phyloP scores from a whole-genome alignment of 257 asterid species.

The Echium plantagineum region DNA sequence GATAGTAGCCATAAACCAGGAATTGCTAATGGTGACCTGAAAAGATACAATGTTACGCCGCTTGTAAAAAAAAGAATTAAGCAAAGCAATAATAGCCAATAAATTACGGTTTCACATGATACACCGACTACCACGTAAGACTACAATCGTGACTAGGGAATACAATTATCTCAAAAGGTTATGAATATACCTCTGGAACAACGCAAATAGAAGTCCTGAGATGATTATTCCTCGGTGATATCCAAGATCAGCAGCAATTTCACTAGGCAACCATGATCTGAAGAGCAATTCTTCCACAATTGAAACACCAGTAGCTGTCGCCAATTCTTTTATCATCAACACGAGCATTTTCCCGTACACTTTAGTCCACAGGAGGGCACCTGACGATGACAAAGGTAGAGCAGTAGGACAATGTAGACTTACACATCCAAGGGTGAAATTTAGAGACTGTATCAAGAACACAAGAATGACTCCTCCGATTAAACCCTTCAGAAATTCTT shows the following conservation, averaged over 20 bases:
- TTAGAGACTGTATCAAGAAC: slow-evolving; percentile 41
- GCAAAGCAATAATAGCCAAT: too few species aligned
- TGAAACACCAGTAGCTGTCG: slow-evolving; percentile 58
- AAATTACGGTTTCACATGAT: too few species aligned
- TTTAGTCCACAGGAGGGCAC: slow-evolving; percentile 38
- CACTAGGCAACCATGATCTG: slow-evolving; percentile 90
- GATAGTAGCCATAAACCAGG: slow-evolving; percentile 87
- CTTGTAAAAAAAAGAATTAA: too few species aligned
- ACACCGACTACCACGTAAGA: background rate
- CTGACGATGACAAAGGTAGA: slow-evolving; percentile 33
- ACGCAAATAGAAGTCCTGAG: slow-evolving; percentile 74
- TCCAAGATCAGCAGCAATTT: slow-evolving; percentile 78
- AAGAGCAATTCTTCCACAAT: slow-evolving; percentile 79
- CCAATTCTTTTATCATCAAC: slow-evolving; percentile 39
- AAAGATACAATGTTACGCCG: background rate
- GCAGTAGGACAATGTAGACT: slow-evolving; percentile 46
- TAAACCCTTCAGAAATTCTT: slow-evolving; percentile 54
- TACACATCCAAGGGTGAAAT: slow-evolving; percentile 55
- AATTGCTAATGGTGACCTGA: slow-evolving; percentile 68
- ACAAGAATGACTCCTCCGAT: slow-evolving; percentile 68
- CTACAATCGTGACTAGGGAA: slow-evolving; percentile 5
- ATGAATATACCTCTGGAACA: slow-evolving; percentile 51
- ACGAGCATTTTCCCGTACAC: slow-evolving; percentile 37
- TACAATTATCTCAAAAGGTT: background rate
- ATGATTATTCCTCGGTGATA: slow-evolving; percentile 58